Percentiles rank a stretch among this genome's conserved stretches.
Conservation (phyloP, 2,329 filamentous ascomycete species). For the Ophiognomonia clavigignenti-juglandacearum region DNA sequence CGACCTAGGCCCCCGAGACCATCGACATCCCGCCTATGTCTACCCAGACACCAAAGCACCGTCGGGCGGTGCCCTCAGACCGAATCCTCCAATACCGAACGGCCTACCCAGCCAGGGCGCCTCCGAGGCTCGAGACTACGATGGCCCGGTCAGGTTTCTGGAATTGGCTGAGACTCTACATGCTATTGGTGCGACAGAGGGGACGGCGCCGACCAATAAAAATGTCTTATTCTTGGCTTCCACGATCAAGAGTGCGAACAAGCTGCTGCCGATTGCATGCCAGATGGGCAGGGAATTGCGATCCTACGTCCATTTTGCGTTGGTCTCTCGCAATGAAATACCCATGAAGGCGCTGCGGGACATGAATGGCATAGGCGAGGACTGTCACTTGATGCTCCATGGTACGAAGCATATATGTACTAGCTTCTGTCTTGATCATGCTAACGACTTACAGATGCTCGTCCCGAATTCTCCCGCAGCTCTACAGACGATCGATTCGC, state of each 20-base stretch:
- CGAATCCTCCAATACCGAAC: constrained; percentile 6
- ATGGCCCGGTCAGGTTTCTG: constrained; percentile 66
- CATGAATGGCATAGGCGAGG: constrained; percentile 72
- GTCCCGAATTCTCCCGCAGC: constrained; percentile 65
- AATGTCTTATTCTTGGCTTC: constrained; percentile 79
- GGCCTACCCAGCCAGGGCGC: constrained; percentile 9
- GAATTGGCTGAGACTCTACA: constrained; percentile 60
- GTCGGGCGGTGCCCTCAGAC: constrained; percentile 6
- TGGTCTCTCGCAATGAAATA: constrained; percentile 71
- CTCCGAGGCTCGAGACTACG: constrained; percentile 46
- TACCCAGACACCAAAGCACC: constrained; percentile 15
- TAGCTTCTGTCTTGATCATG: not conserved
- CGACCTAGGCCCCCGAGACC: constrained; percentile 32
- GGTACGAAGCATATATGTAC: constrained; percentile 31
- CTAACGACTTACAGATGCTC: constrained; percentile 53
- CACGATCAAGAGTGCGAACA: constrained; percentile 66
- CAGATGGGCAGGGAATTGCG: constrained; percentile 68
- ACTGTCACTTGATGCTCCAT: constrained; percentile 61
- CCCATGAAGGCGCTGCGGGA: constrained; percentile 63
- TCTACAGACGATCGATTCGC: constrained; percentile 69
- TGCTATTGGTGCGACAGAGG: constrained; percentile 49
- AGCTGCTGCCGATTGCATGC: constrained; percentile 77
- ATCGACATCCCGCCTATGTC: constrained; percentile 33
- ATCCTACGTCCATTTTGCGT: constrained; percentile 75
- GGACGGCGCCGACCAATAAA: constrained; percentile 48